Percentiles rank a stretch among this genome's conserved stretches.
These are phyloP conservation scores for Rhododendron ferrugineum DNA, from an alignment of 148 eudicot species.

Conservation along the genomic window DNA sequence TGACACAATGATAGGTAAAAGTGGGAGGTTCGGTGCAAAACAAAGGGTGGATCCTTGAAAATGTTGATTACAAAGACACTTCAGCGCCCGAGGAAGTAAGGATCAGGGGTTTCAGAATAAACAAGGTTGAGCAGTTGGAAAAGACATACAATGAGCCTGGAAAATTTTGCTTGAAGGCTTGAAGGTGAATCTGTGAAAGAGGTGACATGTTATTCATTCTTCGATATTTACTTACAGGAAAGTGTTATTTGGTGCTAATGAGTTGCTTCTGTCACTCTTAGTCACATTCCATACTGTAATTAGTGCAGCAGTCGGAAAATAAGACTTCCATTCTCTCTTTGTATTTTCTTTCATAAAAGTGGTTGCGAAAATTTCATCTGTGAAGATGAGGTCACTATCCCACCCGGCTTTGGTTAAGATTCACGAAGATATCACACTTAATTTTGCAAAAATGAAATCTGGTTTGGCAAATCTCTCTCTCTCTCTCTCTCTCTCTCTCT, in stretches of 20 bases:
- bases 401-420: not conserved
- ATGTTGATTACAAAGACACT: slow-evolving; percentile 61
- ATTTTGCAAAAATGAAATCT: not conserved
- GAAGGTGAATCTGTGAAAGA: slow-evolving; percentile 21
- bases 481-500: not conserved
- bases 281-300: not conserved
- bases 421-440: not conserved
- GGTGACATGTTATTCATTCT: not conserved
- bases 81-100: slow-evolving; percentile 77
- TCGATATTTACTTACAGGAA: not conserved
- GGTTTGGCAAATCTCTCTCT: not conserved
- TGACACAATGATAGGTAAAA: slow-evolving; percentile 49
- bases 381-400: not conserved
- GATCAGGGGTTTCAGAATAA: slow-evolving; percentile 78
- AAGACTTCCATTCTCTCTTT: not conserved
- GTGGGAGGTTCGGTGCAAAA: slow-evolving; percentile 72
- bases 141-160: slow-evolving; percentile 62
- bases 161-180: slow-evolving; percentile 50
- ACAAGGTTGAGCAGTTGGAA: slow-evolving; percentile 82
- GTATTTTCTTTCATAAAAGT: not conserved
- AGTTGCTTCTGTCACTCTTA: not conserved
- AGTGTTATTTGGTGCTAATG: slow-evolving; percentile 3
- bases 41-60: slow-evolving; percentile 75
- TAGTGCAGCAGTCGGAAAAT: not conserved
- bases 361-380: not conserved